phyloP scores from a whole-genome alignment of 768 basidiomycete genomes.

The Tricholoma flavovirens region DNA sequence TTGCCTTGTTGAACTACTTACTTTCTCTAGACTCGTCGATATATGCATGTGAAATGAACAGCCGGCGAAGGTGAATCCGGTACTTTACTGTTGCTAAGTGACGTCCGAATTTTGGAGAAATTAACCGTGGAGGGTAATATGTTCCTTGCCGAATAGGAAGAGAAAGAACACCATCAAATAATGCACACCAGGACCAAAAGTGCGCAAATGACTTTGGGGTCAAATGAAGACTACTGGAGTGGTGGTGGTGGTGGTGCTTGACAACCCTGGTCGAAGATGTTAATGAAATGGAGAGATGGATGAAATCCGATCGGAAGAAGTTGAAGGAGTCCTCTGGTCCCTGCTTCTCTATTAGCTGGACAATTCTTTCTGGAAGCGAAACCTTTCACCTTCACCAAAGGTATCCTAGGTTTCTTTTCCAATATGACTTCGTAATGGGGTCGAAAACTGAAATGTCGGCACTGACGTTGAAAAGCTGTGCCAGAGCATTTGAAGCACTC shows the following conservation, averaged over 20 bases:
- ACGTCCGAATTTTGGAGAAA: constrained; percentile 82
- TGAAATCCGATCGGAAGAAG: constrained; percentile 89
- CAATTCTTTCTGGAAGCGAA: not conserved
- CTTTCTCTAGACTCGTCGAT: constrained; percentile 70
- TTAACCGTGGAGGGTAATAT: constrained; percentile 63
- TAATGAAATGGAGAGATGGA: constrained; percentile 87
- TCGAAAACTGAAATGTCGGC: constrained; percentile 73
- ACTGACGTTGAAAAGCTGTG: constrained; percentile 64
- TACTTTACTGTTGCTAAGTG: constrained; percentile 92
- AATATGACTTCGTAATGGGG: constrained; percentile 76
- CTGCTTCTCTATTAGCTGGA: constrained; percentile 21
- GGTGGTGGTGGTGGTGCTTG: constrained; percentile 16
- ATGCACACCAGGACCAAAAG: constrained; percentile 89
- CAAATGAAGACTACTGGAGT: constrained; percentile 73
- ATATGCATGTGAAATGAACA: constrained; percentile 86
- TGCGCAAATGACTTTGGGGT: constrained; percentile 81
- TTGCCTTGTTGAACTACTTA: constrained; percentile 19
- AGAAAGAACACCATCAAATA: constrained; percentile 75
- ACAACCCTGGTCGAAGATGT: constrained; percentile 49
- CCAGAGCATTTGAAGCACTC: constrained; percentile 62
- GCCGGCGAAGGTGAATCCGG: constrained; percentile 64
- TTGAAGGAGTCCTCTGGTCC: constrained; percentile 67
- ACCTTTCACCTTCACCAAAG: constrained; percentile 40
- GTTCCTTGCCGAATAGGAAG: constrained; percentile 87
- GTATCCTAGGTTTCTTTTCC: constrained; percentile 39